Evolutionary conservation across 257 asterid genomes (phyloP).

Genomic region (Prunella vulgaris): DNA sequence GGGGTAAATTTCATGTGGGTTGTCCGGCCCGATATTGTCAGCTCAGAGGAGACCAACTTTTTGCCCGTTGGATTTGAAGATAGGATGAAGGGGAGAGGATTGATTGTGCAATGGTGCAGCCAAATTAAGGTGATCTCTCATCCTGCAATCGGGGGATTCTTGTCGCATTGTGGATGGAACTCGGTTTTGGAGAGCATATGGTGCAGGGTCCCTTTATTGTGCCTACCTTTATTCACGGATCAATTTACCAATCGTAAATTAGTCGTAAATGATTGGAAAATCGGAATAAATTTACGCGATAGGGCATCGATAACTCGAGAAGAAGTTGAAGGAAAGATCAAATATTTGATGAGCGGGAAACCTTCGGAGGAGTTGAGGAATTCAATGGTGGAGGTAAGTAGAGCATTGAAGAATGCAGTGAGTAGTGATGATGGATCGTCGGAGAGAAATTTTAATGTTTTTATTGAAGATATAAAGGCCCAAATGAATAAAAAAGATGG

Average conservation of each 20-base stretch:
- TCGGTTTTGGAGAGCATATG: slow-evolving; percentile 64
- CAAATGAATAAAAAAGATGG: slow-evolving; percentile 35
- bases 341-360: slow-evolving; percentile 42
- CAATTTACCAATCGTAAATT: slow-evolving; percentile 66
- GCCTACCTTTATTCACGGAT: slow-evolving; percentile 62
- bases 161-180: slow-evolving; percentile 83
- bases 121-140: slow-evolving; percentile 61
- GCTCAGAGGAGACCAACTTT: slow-evolving; percentile 38
- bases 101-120: slow-evolving; percentile 62
- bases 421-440: slow-evolving; percentile 54
- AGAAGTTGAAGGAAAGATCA: slow-evolving; percentile 49
- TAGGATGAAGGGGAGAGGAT: slow-evolving; percentile 32
- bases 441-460: slow-evolving; percentile 32
- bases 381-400: slow-evolving; percentile 41
- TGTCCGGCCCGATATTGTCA: slow-evolving; percentile 60
- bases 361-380: slow-evolving; percentile 34
- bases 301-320: slow-evolving; percentile 30
- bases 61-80: slow-evolving; percentile 42
- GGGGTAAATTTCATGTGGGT: slow-evolving; percentile 64
- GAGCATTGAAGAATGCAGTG: slow-evolving; percentile 45
- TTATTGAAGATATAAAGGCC: slow-evolving; percentile 46
- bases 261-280: slow-evolving; percentile 71
- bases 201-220: slow-evolving; percentile 49
- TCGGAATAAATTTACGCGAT: slow-evolving; percentile 58
- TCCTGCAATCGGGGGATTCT: slow-evolving; percentile 55